A percentile compares a stretch with the other conserved stretches of the same genome.
Conservation (phyloP, 305 asterid genomes). For the Solanum hybrid region DNA sequence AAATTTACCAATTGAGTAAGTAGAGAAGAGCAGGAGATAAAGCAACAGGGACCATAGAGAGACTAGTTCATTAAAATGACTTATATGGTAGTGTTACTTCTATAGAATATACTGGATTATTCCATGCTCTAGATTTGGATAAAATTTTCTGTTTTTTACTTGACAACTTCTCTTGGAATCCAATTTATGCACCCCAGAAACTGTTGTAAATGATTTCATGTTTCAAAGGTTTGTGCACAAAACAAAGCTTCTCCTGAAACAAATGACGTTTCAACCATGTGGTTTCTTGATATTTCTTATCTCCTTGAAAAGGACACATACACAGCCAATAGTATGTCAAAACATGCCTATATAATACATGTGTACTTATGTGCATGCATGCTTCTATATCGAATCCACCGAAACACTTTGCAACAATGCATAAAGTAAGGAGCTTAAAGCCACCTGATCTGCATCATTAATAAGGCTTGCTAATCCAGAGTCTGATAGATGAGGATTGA, state of each 20-base stretch:
- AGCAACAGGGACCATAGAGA: background rate
- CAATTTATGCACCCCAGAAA: background rate
- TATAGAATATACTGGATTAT: background rate
- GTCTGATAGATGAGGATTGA: conserved; percentile 94
- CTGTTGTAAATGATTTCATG: background rate
- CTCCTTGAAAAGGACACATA: background rate
- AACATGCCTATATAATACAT: background rate
- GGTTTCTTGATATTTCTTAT: background rate
- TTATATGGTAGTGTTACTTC: background rate
- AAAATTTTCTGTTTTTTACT: background rate
- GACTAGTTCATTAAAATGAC: background rate
- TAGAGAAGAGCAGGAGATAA: background rate
- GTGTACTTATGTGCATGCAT: background rate
- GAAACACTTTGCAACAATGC: background rate
- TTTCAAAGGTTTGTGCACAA: background rate
- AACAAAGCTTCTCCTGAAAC: background rate
- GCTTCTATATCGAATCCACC: background rate
- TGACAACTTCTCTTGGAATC: background rate
- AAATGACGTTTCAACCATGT: background rate
- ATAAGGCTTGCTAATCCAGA: conserved; percentile 70
- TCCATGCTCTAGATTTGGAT: background rate
- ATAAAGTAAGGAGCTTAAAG: background rate
- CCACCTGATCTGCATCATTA: conserved; percentile 72
- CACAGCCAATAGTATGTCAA: background rate
- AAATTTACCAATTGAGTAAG: background rate